Evolutionary conservation across 2,329 filamentous ascomycete species (phyloP), one percentile per base, ranked within the genome.

Genomic region (Scedosporium boydii): DNA sequence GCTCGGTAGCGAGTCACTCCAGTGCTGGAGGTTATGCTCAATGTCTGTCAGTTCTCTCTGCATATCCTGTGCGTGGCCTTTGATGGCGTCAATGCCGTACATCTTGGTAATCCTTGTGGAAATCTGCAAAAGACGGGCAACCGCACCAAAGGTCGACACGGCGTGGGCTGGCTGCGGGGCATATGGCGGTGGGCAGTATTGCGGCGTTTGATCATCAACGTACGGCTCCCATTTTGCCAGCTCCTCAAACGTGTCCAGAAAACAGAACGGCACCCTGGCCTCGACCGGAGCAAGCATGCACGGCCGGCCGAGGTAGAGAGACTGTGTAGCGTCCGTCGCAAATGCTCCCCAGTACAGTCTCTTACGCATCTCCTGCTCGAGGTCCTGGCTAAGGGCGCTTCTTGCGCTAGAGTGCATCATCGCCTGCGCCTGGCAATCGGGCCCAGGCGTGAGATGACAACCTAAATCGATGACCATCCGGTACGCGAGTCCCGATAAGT

Each of bases 391-490:
- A 18, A 71, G 63, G 7, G 23, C 23, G 23, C 14, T 34, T 21
- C 59, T 44, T 9, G 23, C 44, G 59, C 46, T 55, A 16, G 23
- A 14, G 12, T 34, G 5, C n/a, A 16, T 23, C 1, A 26, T 63
- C 67, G 57, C 69, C 1, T 66, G 66, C 58, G 64, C 70, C 62
- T 68, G 67, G 53, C 68, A 69, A 51, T 70, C 69, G 3, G 69
- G 69, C 0, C 65, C 67, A 9, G 69, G 63, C 68, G 72, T 72
- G 58, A 76, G 61, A 64, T 76, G 74, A 16, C 70, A 73, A 2
- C 74, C 74, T 21, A 76, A 62, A 59, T 76, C 73, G 6, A 74
- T 71, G 7, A 75, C 70, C 73, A 76, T 76, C n/a, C 72, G 71
- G 64, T 74, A 74, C 6, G 72, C 74, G 2, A 69, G 74, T 10